Evolutionary conservation across 805 yeast species (phyloP).

Genomic region (Ogataea methylovora): DNA sequence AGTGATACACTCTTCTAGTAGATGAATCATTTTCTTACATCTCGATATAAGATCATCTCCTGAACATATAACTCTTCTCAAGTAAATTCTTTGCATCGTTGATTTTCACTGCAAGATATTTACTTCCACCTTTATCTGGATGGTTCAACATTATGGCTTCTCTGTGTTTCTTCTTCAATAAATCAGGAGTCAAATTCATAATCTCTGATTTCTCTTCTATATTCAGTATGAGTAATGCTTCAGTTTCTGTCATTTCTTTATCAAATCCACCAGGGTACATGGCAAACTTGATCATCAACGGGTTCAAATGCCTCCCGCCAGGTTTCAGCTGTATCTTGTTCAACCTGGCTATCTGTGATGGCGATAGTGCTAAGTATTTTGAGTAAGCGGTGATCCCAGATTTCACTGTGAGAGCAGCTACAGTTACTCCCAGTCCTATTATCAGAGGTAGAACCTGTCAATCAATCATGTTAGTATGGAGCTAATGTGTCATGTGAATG

Average conservation of each 20-base stretch:
- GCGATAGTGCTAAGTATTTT: conserved; percentile 24
- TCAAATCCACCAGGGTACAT: conserved; percentile 56
- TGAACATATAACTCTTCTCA: conserved; percentile 50
- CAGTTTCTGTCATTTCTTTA: conserved; percentile 58
- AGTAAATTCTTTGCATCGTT: conserved; percentile 79
- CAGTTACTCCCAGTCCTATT: conserved; percentile 47
- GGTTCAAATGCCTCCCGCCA: conserved; percentile 8
- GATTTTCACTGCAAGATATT: conserved; percentile 74
- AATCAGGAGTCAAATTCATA: conserved; percentile 34
- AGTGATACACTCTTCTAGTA: too few relatives aligned
- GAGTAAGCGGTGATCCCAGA: conserved; percentile 28
- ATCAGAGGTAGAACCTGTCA: conserved; percentile 40
- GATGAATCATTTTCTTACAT: too few relatives aligned
- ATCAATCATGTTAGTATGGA: too few relatives aligned
- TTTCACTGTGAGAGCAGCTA: conserved; percentile 40
- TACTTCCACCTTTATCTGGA: conserved; percentile 86
- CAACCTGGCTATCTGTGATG: conserved; percentile 30
- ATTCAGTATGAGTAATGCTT: conserved; percentile 59
- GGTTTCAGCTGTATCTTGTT: conserved; percentile 26
- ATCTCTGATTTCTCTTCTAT: conserved; percentile 47
- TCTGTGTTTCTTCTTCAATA: conserved; percentile 67
- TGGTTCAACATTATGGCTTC: conserved; percentile 74
- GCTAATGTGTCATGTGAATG: too few relatives aligned
- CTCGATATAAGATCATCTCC: conserved; percentile 9
- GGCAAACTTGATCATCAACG: conserved; percentile 22